Evolutionary conservation across 768 basidiomycete species (phyloP).

Genomic region (Kwoniella dendrophila): DNA sequence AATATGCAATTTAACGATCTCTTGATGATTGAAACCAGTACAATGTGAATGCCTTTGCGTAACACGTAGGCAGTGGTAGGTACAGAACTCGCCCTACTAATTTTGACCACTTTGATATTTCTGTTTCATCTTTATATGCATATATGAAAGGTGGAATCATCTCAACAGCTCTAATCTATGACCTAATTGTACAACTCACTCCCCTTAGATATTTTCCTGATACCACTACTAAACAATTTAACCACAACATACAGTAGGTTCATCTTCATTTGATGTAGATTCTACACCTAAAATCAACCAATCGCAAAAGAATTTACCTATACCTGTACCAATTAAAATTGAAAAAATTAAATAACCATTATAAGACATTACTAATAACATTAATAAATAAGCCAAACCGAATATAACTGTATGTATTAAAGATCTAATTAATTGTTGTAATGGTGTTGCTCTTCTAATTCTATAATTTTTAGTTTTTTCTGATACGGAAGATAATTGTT

Average conservation of each 20-base stretch:
- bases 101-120: too few species aligned
- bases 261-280: constrained; percentile 10
- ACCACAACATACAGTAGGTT: constrained; percentile 20
- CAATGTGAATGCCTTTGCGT: too few species aligned
- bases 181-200: constrained; percentile 4
- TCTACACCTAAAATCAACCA: constrained; percentile 26
- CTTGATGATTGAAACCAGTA: too few species aligned
- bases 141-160: too few species aligned
- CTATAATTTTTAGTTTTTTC: constrained; percentile 11
- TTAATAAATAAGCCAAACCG: constrained; percentile 33
- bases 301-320: constrained; percentile 42
- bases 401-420: constrained; percentile 35
- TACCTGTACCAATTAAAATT: constrained; percentile 42
- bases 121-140: too few species aligned
- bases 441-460: constrained; percentile 22
- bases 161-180: too few species aligned
- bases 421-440: constrained; percentile 44
- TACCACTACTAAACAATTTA: neutral
- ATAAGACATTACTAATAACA: constrained; percentile 49
- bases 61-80: too few species aligned
- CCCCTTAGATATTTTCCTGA: neutral
- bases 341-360: constrained; percentile 52
- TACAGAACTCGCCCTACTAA: too few species aligned
- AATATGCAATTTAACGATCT: too few species aligned
- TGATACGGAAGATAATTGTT: constrained; percentile 17